Evolutionary conservation across 371 early-diverging fungal genomes (phyloP), one percentile per base, ranked within the genome.

Genomic region (Mortierella sp.): DNA sequence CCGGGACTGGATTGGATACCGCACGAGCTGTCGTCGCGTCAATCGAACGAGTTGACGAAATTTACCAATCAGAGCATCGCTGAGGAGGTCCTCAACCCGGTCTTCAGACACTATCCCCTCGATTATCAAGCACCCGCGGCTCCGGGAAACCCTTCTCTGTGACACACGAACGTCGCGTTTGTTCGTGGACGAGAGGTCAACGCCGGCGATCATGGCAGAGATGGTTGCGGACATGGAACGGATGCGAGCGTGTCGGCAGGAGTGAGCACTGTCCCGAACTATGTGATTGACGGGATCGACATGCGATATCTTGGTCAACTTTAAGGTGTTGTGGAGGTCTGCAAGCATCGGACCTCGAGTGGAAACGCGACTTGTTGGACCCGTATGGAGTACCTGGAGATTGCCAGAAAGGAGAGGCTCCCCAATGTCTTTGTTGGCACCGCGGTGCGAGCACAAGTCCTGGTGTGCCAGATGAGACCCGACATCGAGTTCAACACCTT

Each of bases 261-360:
- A 4, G 3, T 7, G 27, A 7, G 27, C n/a, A n/a, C 58, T 11
- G 58, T 56, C 11, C 60, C 32, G 4, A 60, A 70, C 43, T 55
- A 41, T 16, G 70, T 70, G 18, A 70, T 76, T 35, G 70, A 54
- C 11, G 76, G 55, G 24, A 48, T 77, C 48, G 71, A 77, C 46
- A 48, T 71, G 77, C 44, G 60, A n/a, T 63, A 63, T 68, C 46
- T 75, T 8, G 65, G 63, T 21, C 75, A 49, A 14, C 24, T 56
- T 35, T n/a, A 58, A 48, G 60, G 44, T 14, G n/a, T 74, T 74
- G 29, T 60, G 29, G 74, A 74, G 56, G 18, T 29, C 21, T 24
- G 41, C n/a, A 56, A 60, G 63, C 46, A 58, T 18, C 46, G 60
- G n/a, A 21, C 48, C 5, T 48, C 46, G 12, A 18, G 8, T 63